phyloP scores from a whole-genome alignment of 257 asterid species.

The Echium plantagineum region DNA sequence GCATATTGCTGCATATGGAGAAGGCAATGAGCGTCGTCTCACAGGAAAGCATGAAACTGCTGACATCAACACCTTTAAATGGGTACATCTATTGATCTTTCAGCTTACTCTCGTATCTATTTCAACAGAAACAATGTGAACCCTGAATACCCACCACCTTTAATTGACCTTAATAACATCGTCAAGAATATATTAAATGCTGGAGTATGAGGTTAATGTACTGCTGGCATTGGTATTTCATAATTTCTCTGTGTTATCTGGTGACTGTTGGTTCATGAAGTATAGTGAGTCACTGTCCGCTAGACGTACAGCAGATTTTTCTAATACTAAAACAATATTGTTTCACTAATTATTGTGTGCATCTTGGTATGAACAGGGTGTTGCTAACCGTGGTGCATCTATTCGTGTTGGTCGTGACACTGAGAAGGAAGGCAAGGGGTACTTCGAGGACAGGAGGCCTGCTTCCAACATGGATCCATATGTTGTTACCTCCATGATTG shows the following conservation, averaged over 20 bases:
- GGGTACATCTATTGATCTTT: conserved; percentile 31
- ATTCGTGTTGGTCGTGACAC: conserved; percentile 89
- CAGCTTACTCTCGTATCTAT: not conserved
- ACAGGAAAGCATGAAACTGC: conserved; percentile 91
- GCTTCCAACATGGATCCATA: conserved; percentile 96
- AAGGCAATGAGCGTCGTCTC: conserved; percentile 88
- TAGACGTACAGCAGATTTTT: too few relatives aligned
- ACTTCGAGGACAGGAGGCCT: conserved; percentile 90
- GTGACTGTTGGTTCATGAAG: too few relatives aligned
- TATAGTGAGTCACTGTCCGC: too few relatives aligned
- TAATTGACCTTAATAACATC: too few relatives aligned
- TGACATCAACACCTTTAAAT: conserved; percentile 51
- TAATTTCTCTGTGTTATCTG: too few relatives aligned
- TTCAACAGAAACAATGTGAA: not conserved
- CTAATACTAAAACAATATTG: too few relatives aligned
- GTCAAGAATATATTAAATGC: too few relatives aligned
- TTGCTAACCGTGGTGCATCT: conserved; percentile 87
- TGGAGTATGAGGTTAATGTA: too few relatives aligned
- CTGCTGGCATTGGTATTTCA: too few relatives aligned
- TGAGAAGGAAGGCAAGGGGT: conserved; percentile 84
- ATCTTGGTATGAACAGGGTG: conserved; percentile 39
- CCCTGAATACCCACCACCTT: not conserved
- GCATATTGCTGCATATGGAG: conserved; percentile 89
- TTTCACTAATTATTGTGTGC: too few relatives aligned
- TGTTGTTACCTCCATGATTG: conserved; percentile 76